Evolutionary conservation across 148 eudicot genomes (phyloP), one percentile per base, ranked within the genome.

Genomic region (Polygonum maritimum): DNA sequence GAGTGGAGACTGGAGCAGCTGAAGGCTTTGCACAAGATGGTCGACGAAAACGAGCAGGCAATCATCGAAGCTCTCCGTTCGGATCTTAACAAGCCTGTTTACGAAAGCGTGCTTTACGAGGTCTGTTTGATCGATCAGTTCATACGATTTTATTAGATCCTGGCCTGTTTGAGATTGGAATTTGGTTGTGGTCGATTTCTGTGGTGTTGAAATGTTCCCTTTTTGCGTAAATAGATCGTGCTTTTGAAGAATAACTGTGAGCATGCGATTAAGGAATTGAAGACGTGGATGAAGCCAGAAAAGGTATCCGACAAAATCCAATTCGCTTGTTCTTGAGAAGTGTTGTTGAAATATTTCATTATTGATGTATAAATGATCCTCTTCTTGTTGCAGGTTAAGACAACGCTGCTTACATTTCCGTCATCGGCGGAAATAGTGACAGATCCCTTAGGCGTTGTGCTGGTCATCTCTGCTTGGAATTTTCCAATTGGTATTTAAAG

Each of bases 1-100:
- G 89, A 89, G 70, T 91, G 97, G 97, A 86, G 97, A 76, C 81
- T 82, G 2, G 69, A 82, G 75, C 97, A 91, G 88, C 74, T 91
- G 82, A 89, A 85, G 70, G 84, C 82, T 15, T 69, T 91, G 5
- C 47, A 83, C 31, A 86, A 77, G 58, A 55, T 91, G 70, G 3
- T 83, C 1, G 84, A 81, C 0, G 77, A 83, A 39, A 83, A 73
- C 51, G 97, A 89, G 81, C 44, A 49, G 2, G 89, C 89, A 52
- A 80, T 91, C 60, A 73, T 86, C 51, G 84, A 87, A 1, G 92
- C 97, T 69, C 89, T 91, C 18, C 83, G 78, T 33, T 83, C 85
- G 51, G 97, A 91, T 75, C 87, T 91, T 62, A 80, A 84, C 48
- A 91, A 91, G 18, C 94, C 94, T 31, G 81, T 77, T 19, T 80